Conservation (phyloP, 2,329 filamentous ascomycete genomes). For the Ceratocystis papillata region DNA sequence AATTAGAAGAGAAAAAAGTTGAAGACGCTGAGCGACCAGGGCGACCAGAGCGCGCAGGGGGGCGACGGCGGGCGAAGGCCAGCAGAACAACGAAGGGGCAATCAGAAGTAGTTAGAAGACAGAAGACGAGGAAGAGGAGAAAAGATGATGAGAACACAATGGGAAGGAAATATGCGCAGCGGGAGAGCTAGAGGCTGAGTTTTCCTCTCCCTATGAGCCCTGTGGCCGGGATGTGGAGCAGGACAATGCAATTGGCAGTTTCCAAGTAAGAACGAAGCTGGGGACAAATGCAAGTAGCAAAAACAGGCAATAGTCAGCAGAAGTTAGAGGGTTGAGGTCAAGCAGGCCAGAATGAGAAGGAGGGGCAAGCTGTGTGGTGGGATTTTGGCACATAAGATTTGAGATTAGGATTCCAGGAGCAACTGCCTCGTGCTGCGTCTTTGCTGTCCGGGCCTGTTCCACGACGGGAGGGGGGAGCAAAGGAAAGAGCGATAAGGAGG, state of each 20-base stretch:
- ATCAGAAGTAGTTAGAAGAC: not conserved
- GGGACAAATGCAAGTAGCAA: not conserved
- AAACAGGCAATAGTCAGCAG: not conserved
- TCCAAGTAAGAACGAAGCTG: not conserved
- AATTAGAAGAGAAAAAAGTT: slow-evolving; percentile 3
- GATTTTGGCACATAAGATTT: not conserved
- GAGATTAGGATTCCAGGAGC: not conserved
- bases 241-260: not conserved
- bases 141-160: not conserved
- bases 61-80: not conserved
- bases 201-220: not conserved
- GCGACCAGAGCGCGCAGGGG: slow-evolving; percentile 19
- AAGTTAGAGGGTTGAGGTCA: not conserved
- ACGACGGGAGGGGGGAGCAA: not conserved
- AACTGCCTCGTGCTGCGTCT: not conserved
- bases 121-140: not conserved
- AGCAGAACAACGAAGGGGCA: not conserved
- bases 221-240: not conserved
- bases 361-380: not conserved
- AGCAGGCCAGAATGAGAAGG: not conserved
- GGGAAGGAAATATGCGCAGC: not conserved
- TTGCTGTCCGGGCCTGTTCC: slow-evolving; percentile 1
- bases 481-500: not conserved
- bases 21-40: slow-evolving; percentile 18
- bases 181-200: not conserved